A percentile compares a stretch with the other conserved stretches of the same genome.
Conservation (phyloP, 202 grass and related monocot genomes). For the Schoenoplectus triqueter region DNA sequence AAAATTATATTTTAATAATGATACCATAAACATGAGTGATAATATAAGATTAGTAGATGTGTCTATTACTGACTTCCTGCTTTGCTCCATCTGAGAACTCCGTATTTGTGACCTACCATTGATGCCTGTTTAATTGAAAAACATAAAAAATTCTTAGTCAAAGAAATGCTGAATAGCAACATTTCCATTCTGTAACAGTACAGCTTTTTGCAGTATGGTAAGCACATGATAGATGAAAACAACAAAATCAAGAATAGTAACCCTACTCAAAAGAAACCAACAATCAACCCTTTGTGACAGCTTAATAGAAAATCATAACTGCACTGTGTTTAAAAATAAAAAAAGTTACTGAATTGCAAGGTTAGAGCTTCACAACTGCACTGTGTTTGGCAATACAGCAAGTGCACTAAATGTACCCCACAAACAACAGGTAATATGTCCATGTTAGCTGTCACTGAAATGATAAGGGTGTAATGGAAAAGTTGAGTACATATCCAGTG, state of each 20-base stretch:
- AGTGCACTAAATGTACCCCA: not conserved
- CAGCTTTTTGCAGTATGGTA: not conserved
- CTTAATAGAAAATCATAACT: slow-evolving; percentile 10
- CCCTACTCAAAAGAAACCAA: not conserved
- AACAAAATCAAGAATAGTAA: not conserved
- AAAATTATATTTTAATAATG: not conserved
- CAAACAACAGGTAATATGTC: not conserved
- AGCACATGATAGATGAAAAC: not conserved
- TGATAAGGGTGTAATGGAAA: not conserved
- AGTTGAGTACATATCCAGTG: not conserved
- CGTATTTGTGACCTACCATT: slow-evolving; percentile 95
- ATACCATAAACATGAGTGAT: not conserved
- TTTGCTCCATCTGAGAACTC: slow-evolving; percentile 95
- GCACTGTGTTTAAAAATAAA: too few relatives aligned
- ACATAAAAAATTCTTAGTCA: not conserved
- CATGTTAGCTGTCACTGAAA: not conserved
- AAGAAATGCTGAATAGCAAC: not conserved
- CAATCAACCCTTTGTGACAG: not conserved
- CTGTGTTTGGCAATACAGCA: not conserved
- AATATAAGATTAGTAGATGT: not conserved
- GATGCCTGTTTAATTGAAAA: slow-evolving; percentile 68
- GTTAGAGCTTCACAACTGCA: not conserved
- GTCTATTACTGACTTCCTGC: slow-evolving; percentile 74
- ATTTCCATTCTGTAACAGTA: not conserved
- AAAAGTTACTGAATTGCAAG: too few relatives aligned